phyloP scores from a whole-genome alignment of 176 grass and related monocot species.

The Oryza meyeriana region DNA sequence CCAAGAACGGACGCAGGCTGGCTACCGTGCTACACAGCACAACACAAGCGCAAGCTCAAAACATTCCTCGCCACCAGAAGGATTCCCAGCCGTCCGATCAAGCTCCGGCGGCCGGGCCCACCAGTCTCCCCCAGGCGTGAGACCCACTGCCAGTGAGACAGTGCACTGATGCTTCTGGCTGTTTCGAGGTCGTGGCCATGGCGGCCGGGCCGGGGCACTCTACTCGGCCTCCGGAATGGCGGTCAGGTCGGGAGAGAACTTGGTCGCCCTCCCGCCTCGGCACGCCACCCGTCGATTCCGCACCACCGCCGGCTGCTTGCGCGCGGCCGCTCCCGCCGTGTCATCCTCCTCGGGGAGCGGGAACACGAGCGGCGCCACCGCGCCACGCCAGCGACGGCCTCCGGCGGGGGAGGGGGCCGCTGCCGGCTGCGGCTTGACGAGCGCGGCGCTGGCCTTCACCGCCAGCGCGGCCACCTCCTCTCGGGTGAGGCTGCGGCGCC shows the following conservation, averaged over 20 bases:
- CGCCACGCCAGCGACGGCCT: slow-evolving; percentile 25
- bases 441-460: slow-evolving; percentile 56
- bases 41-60: background rate
- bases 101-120: background rate
- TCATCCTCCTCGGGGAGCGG: slow-evolving; percentile 35
- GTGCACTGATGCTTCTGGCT: background rate
- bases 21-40: background rate
- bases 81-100: background rate
- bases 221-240: slow-evolving; percentile 60
- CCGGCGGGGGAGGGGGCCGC: background rate
- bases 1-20: background rate
- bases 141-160: background rate
- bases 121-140: background rate
- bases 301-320: background rate
- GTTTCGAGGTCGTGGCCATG: background rate
- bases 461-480: slow-evolving; percentile 71
- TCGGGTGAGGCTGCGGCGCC: slow-evolving; percentile 40
- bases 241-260: slow-evolving; percentile 56
- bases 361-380: slow-evolving; percentile 68
- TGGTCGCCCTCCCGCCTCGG: slow-evolving; percentile 28
- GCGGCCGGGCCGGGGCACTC: too few species aligned
- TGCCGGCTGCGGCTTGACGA: slow-evolving; percentile 33
- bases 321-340: background rate
- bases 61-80: background rate
- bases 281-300: slow-evolving; percentile 22